phyloP scores from a whole-genome alignment of 2,329 filamentous ascomycete species.

The Fusarium secorum region DNA sequence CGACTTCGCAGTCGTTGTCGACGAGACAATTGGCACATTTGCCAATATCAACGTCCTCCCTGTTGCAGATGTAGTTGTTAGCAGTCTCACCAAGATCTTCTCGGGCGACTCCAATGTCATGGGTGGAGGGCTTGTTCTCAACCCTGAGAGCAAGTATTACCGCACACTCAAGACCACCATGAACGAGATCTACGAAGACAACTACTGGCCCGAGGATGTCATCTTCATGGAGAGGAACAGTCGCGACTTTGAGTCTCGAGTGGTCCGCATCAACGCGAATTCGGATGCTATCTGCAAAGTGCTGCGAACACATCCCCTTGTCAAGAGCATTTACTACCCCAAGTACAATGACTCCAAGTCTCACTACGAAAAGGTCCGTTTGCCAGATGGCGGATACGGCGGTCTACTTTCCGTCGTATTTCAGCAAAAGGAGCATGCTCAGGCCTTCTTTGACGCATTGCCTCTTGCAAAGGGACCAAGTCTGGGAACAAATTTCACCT shows the following conservation, averaged over 20 bases:
- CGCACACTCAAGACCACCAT: slow-evolving; percentile 71
- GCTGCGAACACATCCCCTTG: slow-evolving; percentile 65
- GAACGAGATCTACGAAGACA: slow-evolving; percentile 77
- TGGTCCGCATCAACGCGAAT: slow-evolving; percentile 84
- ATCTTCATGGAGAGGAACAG: slow-evolving; percentile 97
- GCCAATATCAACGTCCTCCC: slow-evolving; percentile 93
- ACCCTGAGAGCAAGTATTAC: slow-evolving; percentile 76
- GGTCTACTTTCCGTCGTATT: slow-evolving; percentile 89
- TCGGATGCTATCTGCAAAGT: slow-evolving; percentile 83
- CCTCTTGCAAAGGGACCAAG: slow-evolving; percentile 94
- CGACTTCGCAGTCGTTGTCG: slow-evolving; percentile 88
- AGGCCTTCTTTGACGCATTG: slow-evolving; percentile 84
- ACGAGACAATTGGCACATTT: slow-evolving; percentile 97
- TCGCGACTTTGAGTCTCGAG: slow-evolving; percentile 84
- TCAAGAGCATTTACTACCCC: slow-evolving; percentile 88
- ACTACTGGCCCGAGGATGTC: slow-evolving; percentile 92
- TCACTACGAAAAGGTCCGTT: slow-evolving; percentile 81
- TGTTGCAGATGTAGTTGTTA: slow-evolving; percentile 89
- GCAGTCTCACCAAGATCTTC: slow-evolving; percentile 95
- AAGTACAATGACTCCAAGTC: slow-evolving; percentile 74
- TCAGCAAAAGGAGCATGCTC: slow-evolving; percentile 71
- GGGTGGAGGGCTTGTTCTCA: slow-evolving; percentile 79
- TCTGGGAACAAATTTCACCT: slow-evolving; percentile 94
- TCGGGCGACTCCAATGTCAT: slow-evolving; percentile 98
- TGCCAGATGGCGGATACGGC: slow-evolving; percentile 82